Base-by-base conservation (phyloP, 2,329 filamentous ascomycete genomes). In the Fusarium sp. region DNA sequence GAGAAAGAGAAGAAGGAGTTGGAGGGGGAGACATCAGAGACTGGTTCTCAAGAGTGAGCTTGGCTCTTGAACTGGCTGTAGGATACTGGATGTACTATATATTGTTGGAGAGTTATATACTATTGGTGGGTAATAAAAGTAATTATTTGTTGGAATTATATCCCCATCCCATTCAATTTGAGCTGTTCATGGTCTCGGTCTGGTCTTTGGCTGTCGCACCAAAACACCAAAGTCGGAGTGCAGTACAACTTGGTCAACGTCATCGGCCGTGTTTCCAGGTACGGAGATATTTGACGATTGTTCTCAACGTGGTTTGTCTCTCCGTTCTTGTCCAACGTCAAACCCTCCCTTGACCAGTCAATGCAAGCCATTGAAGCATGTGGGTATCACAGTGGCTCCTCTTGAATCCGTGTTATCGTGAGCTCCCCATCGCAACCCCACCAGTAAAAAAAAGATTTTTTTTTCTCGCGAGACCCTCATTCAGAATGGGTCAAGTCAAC, bases 1-100 rank as follows among this genome's bases (percentile, higher is more conserved):
- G 73, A 75, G 55, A 70, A 68, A 47, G 68, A 70, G 50, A 75
- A 76, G 50, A 72, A 83, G 26, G 71, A 75, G 21, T 35, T 54
- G n/a, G 72, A 73, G 18, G 68, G 61, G 4, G 69, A 69, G 50
- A 9, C 29, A 5, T 65, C 53, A 5, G 62, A 65, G n/a, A 47
- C 61, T 6, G 52, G 53, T 15, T 65, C 62, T 13, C 62, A 65
- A 42, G 29, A 64, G 16, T 57, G n/a, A n/a, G n/a, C n/a, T n/a
- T n/a, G n/a, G n/a, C n/a, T n/a, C n/a, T n/a, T n/a, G n/a, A n/a
- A n/a, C 13, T 16, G 16, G 8, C 4, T 65, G 35, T 65, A 59
- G n/a, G 20, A 63, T 43, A 29, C 11, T 11, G 12, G 8, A 7
- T 49, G 42, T 56, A 54, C 33, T 26, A 33, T 56, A 42, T n/a